Base-by-base conservation (phyloP, 805 yeast species). In the Suhomyces canberraensis region DNA sequence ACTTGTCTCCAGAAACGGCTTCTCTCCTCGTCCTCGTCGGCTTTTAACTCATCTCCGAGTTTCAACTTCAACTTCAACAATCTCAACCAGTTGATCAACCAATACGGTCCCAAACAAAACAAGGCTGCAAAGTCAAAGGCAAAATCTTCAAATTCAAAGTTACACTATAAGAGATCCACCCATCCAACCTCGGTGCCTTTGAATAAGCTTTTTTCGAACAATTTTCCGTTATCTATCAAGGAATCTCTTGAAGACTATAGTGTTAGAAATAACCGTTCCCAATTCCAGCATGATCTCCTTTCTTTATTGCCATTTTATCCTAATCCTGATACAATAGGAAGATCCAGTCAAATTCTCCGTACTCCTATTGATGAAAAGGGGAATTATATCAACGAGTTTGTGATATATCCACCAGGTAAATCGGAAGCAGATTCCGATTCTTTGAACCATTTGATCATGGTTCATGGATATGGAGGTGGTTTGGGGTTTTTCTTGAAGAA, bases 131-230 rank as follows among this genome's bases (percentile, higher is more conserved):
- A 24, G 5, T 8, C 13, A 8, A n/a, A 24, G 13, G 9, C 7
- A 7, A 20, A 20, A 7, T 7, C 7, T 7, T 7, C 7, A 20
- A 9, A 9, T 7, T 7, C 7, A 9, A 9, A 9, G 26, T 8
- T 5, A 5, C 29, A 25, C 16, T 78, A 76, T 46, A 71, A 60
- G 41, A 52, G 79, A 17, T 69, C 87, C 0, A 78, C 81, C 0
- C 78, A 82, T 16, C 90, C 90, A 1, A 69, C 81, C 0, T 85
- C 87, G 0, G 72, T 81, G 0, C 87, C 89, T 0, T 42, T 82
- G 5, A 55, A 64, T 16, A 74, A 76, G 46, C 64, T 83, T 11
- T 56, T 79, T 17, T 64, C 75, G 7, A 69, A 66, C 36, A 64
- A 71, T 29, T 84, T 84, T 51, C 91, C 91, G 0, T 60, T 81